Evolutionary conservation across 768 basidiomycete genomes (phyloP), one percentile per base, ranked within the genome.

Genomic region (Lactarius hengduanensis): DNA sequence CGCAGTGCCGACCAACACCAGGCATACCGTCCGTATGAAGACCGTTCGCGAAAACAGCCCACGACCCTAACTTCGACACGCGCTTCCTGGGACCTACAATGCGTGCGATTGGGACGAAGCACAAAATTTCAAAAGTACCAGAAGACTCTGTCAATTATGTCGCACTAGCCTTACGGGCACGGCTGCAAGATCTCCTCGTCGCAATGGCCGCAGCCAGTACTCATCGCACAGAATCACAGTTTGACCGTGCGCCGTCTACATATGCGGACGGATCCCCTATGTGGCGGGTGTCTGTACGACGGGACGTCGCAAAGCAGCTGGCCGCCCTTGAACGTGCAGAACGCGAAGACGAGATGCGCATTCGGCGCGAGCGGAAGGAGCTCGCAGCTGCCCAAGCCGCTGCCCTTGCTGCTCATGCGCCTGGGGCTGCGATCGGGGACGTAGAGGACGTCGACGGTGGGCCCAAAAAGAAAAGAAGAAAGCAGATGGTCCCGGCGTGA

Each of bases 401-500:
- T 0, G 88, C 89, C 67, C 83, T 87, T 1, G 86, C 86, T 10
- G 84, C 84, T 15, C 78, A 86, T 62, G 85, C 84, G 2, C 85
- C 84, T 2, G 76, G 76, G 9, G 84, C 84, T 16, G 76, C 85
- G 60, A 83, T 86, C 3, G 85, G 84, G 3, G 76, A 75, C 41
- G 68, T 69, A 20, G 83, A 80, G 10, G 86, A 83, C 20, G 78
- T 73, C 22, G 85, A 83, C 5, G 84, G 80, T 2, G 82, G 80
- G 41, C 83, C 82, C 59, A 87, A 88, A 78, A 92, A 90, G 79
- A 92, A 91, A 83, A 83, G 77, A 84, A 89, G 76, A 92, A 92
- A 75, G 88, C 89, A 74, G 91, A 92, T 38, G 90, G 90, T 0
- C 91, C 92, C 0, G 90, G 91, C 13, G 89, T 92, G 13, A 91